These are phyloP conservation scores for Pestalotiopsis sp. DNA, from an alignment of 2,329 filamentous ascomycete species.

Conservation along the genomic window DNA sequence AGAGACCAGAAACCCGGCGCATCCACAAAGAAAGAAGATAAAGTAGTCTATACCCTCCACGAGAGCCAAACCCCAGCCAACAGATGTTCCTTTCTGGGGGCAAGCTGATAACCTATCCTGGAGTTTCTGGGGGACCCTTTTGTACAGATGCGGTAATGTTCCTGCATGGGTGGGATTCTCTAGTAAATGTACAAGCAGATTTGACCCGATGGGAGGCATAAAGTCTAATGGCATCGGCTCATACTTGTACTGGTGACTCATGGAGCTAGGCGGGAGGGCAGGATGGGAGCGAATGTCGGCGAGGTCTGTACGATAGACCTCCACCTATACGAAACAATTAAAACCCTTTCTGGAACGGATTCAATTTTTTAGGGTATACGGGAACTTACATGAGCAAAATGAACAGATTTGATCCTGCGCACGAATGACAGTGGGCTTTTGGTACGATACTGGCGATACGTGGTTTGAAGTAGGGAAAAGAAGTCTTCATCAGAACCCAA, in stretches of 20 bases:
- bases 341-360: no score
- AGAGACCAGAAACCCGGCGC: constrained; percentile 18
- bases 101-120: constrained; percentile 22
- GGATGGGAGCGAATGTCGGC: constrained; percentile 17
- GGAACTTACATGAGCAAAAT: constrained; percentile 17
- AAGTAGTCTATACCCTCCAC: constrained; percentile 25
- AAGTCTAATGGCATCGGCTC: constrained; percentile 24
- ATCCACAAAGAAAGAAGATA: constrained; percentile 20
- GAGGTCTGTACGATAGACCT: constrained; percentile 17
- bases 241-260: constrained; percentile 21
- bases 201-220: constrained; percentile 25
- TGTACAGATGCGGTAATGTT: constrained; percentile 20
- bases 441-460: constrained; percentile 9
- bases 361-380: no score
- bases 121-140: constrained; percentile 26
- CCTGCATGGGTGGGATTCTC: constrained; percentile 27
- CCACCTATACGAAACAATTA: constrained; percentile 13
- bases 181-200: constrained; percentile 26
- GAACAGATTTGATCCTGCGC: constrained; percentile 11
- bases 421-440: constrained; percentile 9
- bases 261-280: constrained; percentile 12
- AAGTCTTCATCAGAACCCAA: constrained; percentile 22
- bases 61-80: constrained; percentile 29
- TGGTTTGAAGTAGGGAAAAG: constrained; percentile 17
- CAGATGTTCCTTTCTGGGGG: constrained; percentile 20